phyloP scores from a whole-genome alignment of 352 stramenopile genomes.

The Blastocystis sp. region DNA sequence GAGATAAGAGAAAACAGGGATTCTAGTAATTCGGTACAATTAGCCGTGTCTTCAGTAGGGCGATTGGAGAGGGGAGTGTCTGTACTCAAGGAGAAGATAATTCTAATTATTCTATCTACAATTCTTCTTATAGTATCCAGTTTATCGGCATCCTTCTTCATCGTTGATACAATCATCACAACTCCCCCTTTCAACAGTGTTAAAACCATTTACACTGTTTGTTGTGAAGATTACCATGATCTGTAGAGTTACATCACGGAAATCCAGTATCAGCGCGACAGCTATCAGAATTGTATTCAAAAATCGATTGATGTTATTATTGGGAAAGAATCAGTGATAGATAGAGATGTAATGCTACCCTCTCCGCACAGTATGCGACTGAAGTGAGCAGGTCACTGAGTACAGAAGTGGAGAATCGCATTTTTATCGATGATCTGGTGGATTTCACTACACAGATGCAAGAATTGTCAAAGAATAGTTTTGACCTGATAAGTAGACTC shows the following conservation, averaged over 20 bases:
- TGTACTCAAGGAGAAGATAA: not conserved
- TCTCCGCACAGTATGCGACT: not conserved
- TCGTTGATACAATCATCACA: slow-evolving; percentile 33
- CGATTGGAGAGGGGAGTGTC: not conserved
- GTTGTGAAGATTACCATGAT: not conserved
- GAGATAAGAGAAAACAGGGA: not conserved
- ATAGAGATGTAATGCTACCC: slow-evolving; percentile 28
- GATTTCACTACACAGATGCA: not conserved
- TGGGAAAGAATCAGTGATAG: not conserved
- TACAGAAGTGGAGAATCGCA: not conserved
- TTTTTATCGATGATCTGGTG: not conserved
- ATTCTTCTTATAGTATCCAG: not conserved
- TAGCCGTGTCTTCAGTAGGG: not conserved
- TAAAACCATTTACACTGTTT: not conserved
- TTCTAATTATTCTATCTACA: not conserved
- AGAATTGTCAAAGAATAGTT: not conserved
- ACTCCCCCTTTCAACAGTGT: not conserved
- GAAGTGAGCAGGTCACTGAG: not conserved
- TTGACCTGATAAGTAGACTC: not conserved
- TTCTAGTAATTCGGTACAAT: not conserved
- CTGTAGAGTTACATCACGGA: not conserved
- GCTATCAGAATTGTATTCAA: slow-evolving; percentile 21
- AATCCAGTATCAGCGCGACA: slow-evolving; percentile 26
- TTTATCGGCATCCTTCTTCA: slow-evolving; percentile 6
- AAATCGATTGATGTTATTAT: not conserved